Evolutionary conservation across 2,329 filamentous ascomycete genomes (phyloP), one percentile per base, ranked within the genome.

Genomic region (Neodidymelliopsis sp.): DNA sequence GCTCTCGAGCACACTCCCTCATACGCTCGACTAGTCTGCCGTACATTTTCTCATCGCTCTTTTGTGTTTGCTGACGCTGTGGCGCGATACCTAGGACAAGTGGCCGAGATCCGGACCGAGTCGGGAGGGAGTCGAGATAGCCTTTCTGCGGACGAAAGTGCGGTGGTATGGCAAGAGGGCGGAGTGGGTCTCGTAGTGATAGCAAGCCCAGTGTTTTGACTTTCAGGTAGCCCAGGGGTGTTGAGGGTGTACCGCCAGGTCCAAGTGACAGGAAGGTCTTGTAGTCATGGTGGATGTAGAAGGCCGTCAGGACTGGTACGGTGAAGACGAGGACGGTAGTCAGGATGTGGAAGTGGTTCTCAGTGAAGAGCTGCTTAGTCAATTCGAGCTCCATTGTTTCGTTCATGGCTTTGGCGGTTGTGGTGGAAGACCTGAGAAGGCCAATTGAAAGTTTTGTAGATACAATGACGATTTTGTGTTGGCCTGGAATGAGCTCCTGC

Each of bases 221-320:
- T 45, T 84, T 82, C 19, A 90, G 74, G 71, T 93, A 95, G 56
- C 90, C 90, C 4, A 74, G 56, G 30, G 89, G 82, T 0, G 88
- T 94, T 2, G 86, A 81, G 0, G 90, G 89, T 0, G 89, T 93
- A 49, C 90, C 90, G 18, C 90, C 90, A 0, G 89, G 90, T 0
- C 90, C 90, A 15, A 95, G 84, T 28, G 82, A 82, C 56, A 93
- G 76, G 73, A 91, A 94, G 68, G 86, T 87, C 42, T 79, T 76
- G 73, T 91, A 94, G 76, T 93, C 89, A 65, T 84, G 83, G 65
- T 84, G 83, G 60, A 89, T 72, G 50, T 76, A 64, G 59, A 67
- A 50, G 47, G 67, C 54, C 4, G 62, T 53, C 16, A 66, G 27
- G 41, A 69, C 9, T n/a, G 66, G 62, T 19, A 72, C 51, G 16